Base-by-base conservation (phyloP, 1,139 yeast species). In the Pichia sp. region DNA sequence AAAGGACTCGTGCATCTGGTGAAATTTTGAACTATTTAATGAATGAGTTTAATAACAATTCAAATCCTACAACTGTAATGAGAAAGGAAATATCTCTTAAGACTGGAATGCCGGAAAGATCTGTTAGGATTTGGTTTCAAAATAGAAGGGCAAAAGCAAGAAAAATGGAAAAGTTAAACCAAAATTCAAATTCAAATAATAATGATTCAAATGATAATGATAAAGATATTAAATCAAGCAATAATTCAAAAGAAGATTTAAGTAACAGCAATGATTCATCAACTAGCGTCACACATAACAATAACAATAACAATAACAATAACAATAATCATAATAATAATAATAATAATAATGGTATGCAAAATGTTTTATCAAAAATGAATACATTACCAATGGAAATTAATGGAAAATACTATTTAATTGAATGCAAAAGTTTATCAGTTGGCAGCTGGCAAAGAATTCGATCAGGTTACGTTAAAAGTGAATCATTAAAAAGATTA, bases 81-180 rank as follows among this genome's bases (percentile, higher is more conserved):
- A 71, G 98, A 44, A 85, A 82, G 62, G 81, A 76, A 45, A 84
- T 91, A 47, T 84, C 96, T 47, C 80, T 77, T 9, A 76, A 76
- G 56, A 88, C 96, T 3, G 87, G 87, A 46, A 87, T 91, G 93
- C 82, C 93, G 10, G 96, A 90, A 63, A 79, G 96, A 59, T 90
- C 96, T 6, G 96, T 91, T 3, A 77, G 96, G 53, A 90, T 91
- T 48, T 91, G 98, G 98, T 91, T 91, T 65, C 98, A 91, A 67
- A 91, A 91, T 66, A 74, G 95, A 60, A 72, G 97, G 56, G 96
- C 96, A 22, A 89, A 89, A 65, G 76, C 81, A 48, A 76, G 91
- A 64, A 83, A 80, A 62, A 64, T 75, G 58, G 84, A 79, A 59
- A 71, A 83, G 51, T 65, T 76, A 66, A 73, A 71, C 27, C 62